Evolutionary conservation across 805 yeast genomes (phyloP).

Genomic region (Wickerhamomyces queroliae): DNA sequence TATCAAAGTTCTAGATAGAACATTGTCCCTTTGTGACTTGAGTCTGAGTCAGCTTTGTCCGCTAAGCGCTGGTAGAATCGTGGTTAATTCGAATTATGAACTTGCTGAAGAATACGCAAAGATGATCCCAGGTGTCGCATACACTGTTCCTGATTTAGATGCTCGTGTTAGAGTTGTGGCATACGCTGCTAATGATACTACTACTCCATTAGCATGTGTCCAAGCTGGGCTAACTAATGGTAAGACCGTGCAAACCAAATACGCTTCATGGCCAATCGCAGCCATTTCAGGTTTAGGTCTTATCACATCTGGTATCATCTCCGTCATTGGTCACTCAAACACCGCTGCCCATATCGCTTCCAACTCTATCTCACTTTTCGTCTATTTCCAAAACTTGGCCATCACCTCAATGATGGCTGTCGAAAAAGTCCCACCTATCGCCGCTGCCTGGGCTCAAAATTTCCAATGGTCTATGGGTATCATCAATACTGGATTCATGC

Average conservation of each 20-base stretch:
- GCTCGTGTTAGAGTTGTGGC: slow-evolving; percentile 80
- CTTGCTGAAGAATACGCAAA: slow-evolving; percentile 36
- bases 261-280: slow-evolving; percentile 95
- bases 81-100: slow-evolving; percentile 46
- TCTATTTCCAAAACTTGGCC: slow-evolving; percentile 91
- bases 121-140: slow-evolving; percentile 77
- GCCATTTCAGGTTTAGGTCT: slow-evolving; percentile 86
- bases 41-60: slow-evolving; percentile 67
- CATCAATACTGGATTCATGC: slow-evolving; percentile 71
- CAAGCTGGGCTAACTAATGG: slow-evolving; percentile 83
- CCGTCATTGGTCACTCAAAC: slow-evolving; percentile 81
- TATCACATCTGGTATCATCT: slow-evolving; percentile 78
- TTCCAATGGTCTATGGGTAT: slow-evolving; percentile 96
- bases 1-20: slow-evolving; percentile 47
- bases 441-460: slow-evolving; percentile 97
- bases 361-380: slow-evolving; percentile 85
- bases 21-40: slow-evolving; percentile 61
- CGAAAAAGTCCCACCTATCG: slow-evolving; percentile 88
- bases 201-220: slow-evolving; percentile 76
- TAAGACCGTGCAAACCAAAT: slow-evolving; percentile 88
- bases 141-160: slow-evolving; percentile 88
- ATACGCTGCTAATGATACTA: slow-evolving; percentile 41
- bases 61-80: slow-evolving; percentile 79
- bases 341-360: slow-evolving; percentile 98
- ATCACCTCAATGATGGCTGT: slow-evolving; percentile 95